Evolutionary conservation across 73 alveolate species (phyloP).

Genomic region (Paramecium octaurelia): DNA sequence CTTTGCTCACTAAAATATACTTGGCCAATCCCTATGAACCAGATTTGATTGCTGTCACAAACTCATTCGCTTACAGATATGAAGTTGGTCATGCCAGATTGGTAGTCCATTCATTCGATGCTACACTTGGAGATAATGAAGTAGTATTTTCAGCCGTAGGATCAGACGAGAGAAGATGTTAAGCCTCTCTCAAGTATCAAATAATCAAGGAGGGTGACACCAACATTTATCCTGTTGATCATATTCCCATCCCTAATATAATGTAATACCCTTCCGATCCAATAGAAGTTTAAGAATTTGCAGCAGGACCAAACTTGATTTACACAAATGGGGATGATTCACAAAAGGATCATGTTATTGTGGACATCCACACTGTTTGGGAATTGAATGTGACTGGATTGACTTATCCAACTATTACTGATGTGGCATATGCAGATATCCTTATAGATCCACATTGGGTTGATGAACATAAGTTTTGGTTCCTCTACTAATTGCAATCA

Average conservation of each 20-base stretch:
- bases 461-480: background rate
- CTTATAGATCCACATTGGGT: background rate
- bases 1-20: background rate
- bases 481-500: background rate
- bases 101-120: background rate
- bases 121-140: background rate
- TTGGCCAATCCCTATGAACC: slow-evolving; percentile 44
- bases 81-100: background rate
- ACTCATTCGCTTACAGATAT: background rate
- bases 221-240: background rate
- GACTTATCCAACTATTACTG: background rate
- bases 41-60: background rate
- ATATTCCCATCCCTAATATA: background rate
- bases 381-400: background rate
- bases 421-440: slow-evolving; percentile 35
- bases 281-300: background rate
- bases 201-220: background rate
- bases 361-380: background rate
- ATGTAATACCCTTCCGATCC: background rate
- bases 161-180: background rate
- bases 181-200: background rate
- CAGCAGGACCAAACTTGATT: slow-evolving; percentile 27
- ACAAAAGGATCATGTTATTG: background rate
- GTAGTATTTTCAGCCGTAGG: background rate
- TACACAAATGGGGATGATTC: slow-evolving; percentile 1